Evolutionary conservation across 768 basidiomycete genomes (phyloP), one percentile per base, ranked within the genome.

Genomic region (Crucibulum laeve): DNA sequence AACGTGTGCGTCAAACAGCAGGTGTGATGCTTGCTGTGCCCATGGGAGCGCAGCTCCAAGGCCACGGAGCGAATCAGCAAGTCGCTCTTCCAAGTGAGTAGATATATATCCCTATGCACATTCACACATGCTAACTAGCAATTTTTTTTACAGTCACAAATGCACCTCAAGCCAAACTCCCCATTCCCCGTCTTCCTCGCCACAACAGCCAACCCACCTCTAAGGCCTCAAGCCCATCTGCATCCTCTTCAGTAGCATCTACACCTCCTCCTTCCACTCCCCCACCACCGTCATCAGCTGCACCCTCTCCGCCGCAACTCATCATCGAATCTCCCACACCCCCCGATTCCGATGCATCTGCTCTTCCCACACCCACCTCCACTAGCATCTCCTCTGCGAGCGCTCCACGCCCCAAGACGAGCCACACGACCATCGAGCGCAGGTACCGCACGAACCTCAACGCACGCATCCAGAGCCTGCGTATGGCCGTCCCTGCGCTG

Each of bases 401-500:
- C 25, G 19, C 59, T 47, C 46, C 62, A 1, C 75, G 84, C 1
- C 79, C 84, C 15, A 92, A 91, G 65, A 91, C 90, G 0, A 86
- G 84, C 52, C 90, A 92, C 57, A 92, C 90, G 3, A 91, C 89
- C 17, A 91, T 92, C 47, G 90, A 92, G 62, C 77, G 90, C 7
- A 77, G 90, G 32, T 92, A 92, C 61, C 83, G 90, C 44, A 91
- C 90, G 1, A 92, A 92, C 57, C 71, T 92, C 35, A 92, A 92
- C 52, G 85, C 88, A 0, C 84, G 90, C 38, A 91, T 92, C 24
- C 84, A 87, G 46, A 81, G 80, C 42, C 69, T 92, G 38, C 82
- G 86, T 47, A 78, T 81, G 55, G 82, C 90, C 10, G 88, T 92
- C 1, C 90, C 90, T 4, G 90, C 90, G 0, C 73, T 92, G 28